A percentile compares a stretch with the other conserved stretches of the same genome.
Conservation (phyloP, 148 eudicot species). For the Gaultheria prostrata region DNA sequence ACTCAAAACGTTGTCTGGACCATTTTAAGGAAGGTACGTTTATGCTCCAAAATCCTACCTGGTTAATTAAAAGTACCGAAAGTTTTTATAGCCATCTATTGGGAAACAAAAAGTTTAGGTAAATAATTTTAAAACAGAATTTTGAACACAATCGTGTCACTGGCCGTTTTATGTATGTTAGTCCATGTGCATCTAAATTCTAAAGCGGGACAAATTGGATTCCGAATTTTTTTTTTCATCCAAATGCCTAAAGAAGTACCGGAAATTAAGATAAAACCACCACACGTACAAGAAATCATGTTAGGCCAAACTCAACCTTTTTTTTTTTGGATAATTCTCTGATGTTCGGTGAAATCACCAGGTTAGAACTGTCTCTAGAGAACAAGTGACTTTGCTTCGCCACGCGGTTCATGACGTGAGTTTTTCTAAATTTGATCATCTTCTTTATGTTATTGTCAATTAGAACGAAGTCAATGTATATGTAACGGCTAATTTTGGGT, state of each 20-base stretch:
- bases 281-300: too few relatives aligned
- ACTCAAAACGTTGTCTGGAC: constrained; percentile 39
- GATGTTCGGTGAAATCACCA: constrained; percentile 4
- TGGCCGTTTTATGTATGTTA: neutral
- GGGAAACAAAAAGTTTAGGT: neutral
- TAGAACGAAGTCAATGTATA: neutral
- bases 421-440: neutral
- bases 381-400: constrained; percentile 32
- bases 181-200: neutral
- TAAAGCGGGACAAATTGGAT: too few relatives aligned
- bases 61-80: neutral
- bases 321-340: neutral
- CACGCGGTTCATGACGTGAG: constrained; percentile 46
- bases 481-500: neutral
- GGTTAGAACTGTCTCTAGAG: constrained; percentile 35
- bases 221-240: too few relatives aligned
- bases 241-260: too few relatives aligned
- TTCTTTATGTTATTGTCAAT: neutral
- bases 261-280: too few relatives aligned
- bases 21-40: constrained; percentile 29
- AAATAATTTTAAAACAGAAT: neutral
- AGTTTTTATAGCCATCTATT: neutral
- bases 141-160: too few relatives aligned
- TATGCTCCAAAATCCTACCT: neutral
- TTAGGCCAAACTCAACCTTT: neutral